These are phyloP conservation scores for Babjeviella inositovora DNA, from an alignment of 805 yeast species.

Conservation along the genomic window DNA sequence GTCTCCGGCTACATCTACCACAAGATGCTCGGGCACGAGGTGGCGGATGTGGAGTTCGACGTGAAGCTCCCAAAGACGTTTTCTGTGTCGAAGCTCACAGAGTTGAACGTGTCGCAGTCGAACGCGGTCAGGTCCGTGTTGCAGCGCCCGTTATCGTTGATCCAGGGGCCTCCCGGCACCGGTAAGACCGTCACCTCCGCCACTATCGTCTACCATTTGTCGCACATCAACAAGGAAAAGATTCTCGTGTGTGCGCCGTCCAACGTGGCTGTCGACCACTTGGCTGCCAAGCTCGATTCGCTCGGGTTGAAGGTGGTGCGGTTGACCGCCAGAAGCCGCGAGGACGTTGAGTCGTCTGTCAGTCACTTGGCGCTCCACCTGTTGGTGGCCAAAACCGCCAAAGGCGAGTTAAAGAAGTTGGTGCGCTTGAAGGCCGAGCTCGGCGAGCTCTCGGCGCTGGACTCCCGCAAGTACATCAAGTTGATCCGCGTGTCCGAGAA, in stretches of 20 bases:
- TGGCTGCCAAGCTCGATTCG: slow-evolving; percentile 55
- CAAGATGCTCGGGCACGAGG: slow-evolving; percentile 68
- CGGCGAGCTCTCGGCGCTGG: slow-evolving; percentile 51
- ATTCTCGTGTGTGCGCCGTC: slow-evolving; percentile 91
- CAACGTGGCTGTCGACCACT: slow-evolving; percentile 87
- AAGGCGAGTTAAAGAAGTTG: slow-evolving; percentile 42
- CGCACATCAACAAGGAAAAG: slow-evolving; percentile 40
- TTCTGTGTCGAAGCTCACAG: slow-evolving; percentile 51
- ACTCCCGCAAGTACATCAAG: slow-evolving; percentile 25
- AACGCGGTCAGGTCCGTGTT: slow-evolving; percentile 61
- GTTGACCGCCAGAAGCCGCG: slow-evolving; percentile 61
- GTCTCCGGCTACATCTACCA: slow-evolving; percentile 66
- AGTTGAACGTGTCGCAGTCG: slow-evolving; percentile 63
- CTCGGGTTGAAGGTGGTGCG: slow-evolving; percentile 70
- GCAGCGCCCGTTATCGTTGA: slow-evolving; percentile 58
- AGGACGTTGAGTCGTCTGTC: slow-evolving; percentile 59
- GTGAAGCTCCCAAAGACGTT: slow-evolving; percentile 43
- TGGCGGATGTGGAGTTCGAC: slow-evolving; percentile 44
- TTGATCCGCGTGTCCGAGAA: slow-evolving; percentile 30
- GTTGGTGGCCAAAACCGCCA: slow-evolving; percentile 26
- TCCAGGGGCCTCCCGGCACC: slow-evolving; percentile 95
- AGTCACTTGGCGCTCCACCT: slow-evolving; percentile 40
- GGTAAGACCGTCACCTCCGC: slow-evolving; percentile 94
- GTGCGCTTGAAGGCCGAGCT: slow-evolving; percentile 39
- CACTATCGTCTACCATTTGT: slow-evolving; percentile 65